These are phyloP conservation scores for Agrocybe praecox DNA, from an alignment of 768 basidiomycete genomes.

Conservation along the genomic window DNA sequence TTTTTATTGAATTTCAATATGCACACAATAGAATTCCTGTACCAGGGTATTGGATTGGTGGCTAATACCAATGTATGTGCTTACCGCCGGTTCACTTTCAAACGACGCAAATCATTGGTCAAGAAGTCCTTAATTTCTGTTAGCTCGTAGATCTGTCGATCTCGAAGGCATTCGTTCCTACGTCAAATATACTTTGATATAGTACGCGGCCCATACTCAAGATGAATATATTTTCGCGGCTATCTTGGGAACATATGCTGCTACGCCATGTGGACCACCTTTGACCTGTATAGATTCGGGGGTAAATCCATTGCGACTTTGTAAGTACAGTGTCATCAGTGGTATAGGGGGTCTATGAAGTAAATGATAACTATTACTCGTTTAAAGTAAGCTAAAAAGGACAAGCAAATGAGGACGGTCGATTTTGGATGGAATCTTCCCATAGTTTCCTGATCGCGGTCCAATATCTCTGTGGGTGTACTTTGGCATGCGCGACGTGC, in stretches of 20 bases:
- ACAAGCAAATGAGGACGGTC: no score
- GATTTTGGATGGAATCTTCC: conserved; percentile 21
- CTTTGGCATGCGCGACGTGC: conserved; percentile 49
- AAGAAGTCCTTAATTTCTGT: background rate
- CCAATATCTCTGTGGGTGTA: conserved; percentile 48
- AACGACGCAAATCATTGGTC: background rate
- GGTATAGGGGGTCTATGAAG: no score
- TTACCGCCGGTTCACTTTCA: background rate
- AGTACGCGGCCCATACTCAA: background rate
- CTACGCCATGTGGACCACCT: no score
- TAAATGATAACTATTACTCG: no score
- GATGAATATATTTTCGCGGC: no score
- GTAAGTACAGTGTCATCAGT: no score
- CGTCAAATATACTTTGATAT: background rate
- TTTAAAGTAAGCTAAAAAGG: no score
- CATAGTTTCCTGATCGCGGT: conserved; percentile 37
- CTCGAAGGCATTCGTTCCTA: background rate
- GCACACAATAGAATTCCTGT: no score
- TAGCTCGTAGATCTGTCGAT: background rate
- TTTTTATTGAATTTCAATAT: no score
- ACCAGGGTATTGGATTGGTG: background rate
- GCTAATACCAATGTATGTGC: background rate
- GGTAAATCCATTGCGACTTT: no score
- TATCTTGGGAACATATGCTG: no score
- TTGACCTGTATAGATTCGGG: no score